Percentiles rank a stretch among this genome's conserved stretches.
phyloP scores from a whole-genome alignment of 2,329 filamentous ascomycete species.

The Alternaria brassicae region DNA sequence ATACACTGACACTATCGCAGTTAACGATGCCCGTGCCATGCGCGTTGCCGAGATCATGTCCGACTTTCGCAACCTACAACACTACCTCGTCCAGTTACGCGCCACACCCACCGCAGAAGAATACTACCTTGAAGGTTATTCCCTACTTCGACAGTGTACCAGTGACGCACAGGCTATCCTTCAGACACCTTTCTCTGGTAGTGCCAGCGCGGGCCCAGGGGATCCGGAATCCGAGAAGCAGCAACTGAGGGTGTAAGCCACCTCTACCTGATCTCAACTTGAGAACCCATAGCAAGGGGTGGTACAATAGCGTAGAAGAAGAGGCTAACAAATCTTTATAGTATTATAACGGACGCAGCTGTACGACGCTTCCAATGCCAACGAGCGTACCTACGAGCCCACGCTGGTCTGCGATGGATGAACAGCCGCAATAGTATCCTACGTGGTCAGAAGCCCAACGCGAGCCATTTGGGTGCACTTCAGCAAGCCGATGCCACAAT shows the following conservation, averaged over 20 bases:
- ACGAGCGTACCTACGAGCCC: constrained; percentile 65
- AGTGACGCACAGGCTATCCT: constrained; percentile 63
- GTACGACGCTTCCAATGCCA: constrained; percentile 68
- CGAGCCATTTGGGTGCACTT: constrained; percentile 57
- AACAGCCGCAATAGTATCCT: constrained; percentile 61
- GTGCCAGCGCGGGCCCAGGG: constrained; percentile 51
- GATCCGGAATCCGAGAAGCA: constrained; percentile 63
- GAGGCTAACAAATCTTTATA: constrained; percentile 44
- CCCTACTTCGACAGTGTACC: constrained; percentile 63
- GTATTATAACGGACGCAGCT: constrained; percentile 67
- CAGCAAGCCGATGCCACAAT: constrained; percentile 58
- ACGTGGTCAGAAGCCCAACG: constrained; percentile 58
- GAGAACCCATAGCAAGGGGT: neutral
- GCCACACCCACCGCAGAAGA: constrained; percentile 61
- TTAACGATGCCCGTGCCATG: constrained; percentile 69
- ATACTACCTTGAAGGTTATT: constrained; percentile 66
- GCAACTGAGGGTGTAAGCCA: constrained; percentile 62
- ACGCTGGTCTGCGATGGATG: constrained; percentile 66
- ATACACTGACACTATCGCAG: constrained; percentile 49
- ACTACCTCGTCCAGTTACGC: constrained; percentile 64
- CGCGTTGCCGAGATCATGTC: constrained; percentile 69
- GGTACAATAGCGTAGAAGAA: neutral
- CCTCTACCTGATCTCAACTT: neutral
- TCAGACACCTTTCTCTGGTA: constrained; percentile 59
- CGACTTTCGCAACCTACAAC: constrained; percentile 67